A percentile compares a stretch with the other conserved stretches of the same genome.
phyloP scores from a whole-genome alignment of 805 yeast genomes.

The Yarrowia alimentaria region DNA sequence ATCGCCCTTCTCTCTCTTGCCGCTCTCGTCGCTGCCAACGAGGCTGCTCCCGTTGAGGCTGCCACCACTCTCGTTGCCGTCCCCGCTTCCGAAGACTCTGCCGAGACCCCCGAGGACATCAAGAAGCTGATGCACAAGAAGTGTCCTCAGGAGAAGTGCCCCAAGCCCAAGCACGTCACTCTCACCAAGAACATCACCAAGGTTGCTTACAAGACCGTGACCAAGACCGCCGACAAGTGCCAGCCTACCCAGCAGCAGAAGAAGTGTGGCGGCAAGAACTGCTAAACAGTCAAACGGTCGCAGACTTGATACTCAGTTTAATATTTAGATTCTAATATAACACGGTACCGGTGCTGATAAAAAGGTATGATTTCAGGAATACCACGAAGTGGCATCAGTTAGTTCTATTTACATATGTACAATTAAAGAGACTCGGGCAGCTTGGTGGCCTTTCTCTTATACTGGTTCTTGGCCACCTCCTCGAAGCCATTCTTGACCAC shows the following conservation, averaged over 20 bases:
- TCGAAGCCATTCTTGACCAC: conserved; percentile 20
- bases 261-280: conserved; percentile 22
- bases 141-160: conserved; percentile 21
- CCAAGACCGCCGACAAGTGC: conserved; percentile 17
- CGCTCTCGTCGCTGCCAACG: conserved; percentile 19
- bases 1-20: conserved; percentile 19
- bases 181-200: conserved; percentile 22
- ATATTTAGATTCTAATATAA: conserved; percentile 14
- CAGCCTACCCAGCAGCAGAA: conserved; percentile 18
- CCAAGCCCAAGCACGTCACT: conserved; percentile 15
- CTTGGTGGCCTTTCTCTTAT: conserved; percentile 27
- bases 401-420: conserved; percentile 28
- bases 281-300: background rate
- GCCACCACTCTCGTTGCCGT: conserved; percentile 7
- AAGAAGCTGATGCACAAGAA: conserved; percentile 3
- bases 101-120: conserved; percentile 22
- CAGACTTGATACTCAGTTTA: too few relatives aligned
- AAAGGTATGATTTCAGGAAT: background rate
- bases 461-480: conserved; percentile 27
- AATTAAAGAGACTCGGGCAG: conserved; percentile 16
- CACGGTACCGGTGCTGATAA: too few relatives aligned
- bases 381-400: conserved; percentile 3
- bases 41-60: conserved; percentile 11
- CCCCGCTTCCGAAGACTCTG: background rate
- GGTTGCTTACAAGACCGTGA: conserved; percentile 7